Base-by-base conservation (phyloP, 2,329 filamentous ascomycete species). In the Trichoderma sp. region DNA sequence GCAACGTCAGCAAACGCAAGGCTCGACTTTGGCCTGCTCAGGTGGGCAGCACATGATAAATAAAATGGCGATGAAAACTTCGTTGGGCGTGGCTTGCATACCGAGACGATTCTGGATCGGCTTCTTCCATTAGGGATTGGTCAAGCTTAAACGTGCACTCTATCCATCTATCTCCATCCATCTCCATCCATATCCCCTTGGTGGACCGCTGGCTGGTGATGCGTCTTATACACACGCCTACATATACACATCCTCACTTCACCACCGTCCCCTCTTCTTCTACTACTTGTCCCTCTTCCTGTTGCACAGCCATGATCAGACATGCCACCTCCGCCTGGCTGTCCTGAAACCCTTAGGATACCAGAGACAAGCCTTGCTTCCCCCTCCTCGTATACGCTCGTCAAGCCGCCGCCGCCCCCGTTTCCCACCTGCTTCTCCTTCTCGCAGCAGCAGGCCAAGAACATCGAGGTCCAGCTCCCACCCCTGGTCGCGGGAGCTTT, bases 401-500 rank as follows among this genome's bases (percentile, higher is more conserved):
- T 62, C 72, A 82, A 82, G 72, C 80, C 79, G 23, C 79, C 80
- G n/a, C 73, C 81, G 39, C 80, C 80, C 30, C 76, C 76, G 20
- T 77, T 77, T 30, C 77, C 78, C 2, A 76, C 76, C 28, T 76
- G 75, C 55, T 75, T 77, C 47, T 74, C 78, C 36, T 39, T 17
- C 36, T 39, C 36, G 36, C 36, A 39, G 32, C 77, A 79, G 72
- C 75, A 78, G 47, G 72, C 77, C 6, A 78, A 73, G 30, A 76
- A 79, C 73, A 75, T 77, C 68, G 79, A 79, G 63, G 76, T 82
- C 53, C 76, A 80, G 58, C 74, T 82, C 0, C 80, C 81, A 57
- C 79, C 80, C 43, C 77, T 82, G 6, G 77, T 82, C 58, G 79
- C 80, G 17, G 81, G 81, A 32, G 79, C 80, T 4, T 72, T 82